Base-by-base conservation (phyloP, 2,329 filamentous ascomycete genomes). In the Trichoderma hamatum region DNA sequence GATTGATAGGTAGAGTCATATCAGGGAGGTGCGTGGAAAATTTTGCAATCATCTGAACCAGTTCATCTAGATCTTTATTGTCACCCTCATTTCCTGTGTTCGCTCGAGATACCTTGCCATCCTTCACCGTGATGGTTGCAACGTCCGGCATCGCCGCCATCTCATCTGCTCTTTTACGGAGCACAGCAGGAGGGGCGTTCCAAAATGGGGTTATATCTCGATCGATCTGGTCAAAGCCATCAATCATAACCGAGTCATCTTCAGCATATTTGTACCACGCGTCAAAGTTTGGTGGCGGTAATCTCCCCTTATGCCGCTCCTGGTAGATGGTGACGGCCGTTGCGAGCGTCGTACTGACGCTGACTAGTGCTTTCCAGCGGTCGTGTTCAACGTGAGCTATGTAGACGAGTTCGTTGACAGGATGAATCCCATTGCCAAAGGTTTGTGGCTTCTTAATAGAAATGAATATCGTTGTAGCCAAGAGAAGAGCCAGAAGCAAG, bases 251-350 rank as follows among this genome's bases (percentile, higher is more conserved):
- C 0, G 94, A 91, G n/a, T 86, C 82, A 71, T 86, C 87, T 5
- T 93, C 92, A 5, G 93, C 92, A 75, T 92, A 93, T 24, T 90
- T 85, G 76, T 90, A 97, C 94, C 94, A 97, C 72, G 89, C 89
- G 74, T 94, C 91, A 74, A 97, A 97, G 69, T 91, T 87, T 1
- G 90, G 92, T 13, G 94, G 94, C 19, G 94, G 93, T 32, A 88
- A 82, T 70, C 93, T 87, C 16, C 88, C 88, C 73, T 91, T 73
- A 69, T 88, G 82, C 5, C 83, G 81, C 59, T 85, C 82, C 59
- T 81, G 80, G 73, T 88, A 88, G 67, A 85, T 80, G 5, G 77
- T 74, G 4, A 83, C 80, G 0, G 85, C 86, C 10, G 83, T 77
- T 0, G 77, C 77, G 3, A 87, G 75, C 14, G 80, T 85, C 13